Percentiles rank a stretch among this genome's conserved stretches.
These are phyloP conservation scores for Dryadomyces quercus-mongolicae DNA, from an alignment of 2,329 filamentous ascomycete species.

Conservation along the genomic window DNA sequence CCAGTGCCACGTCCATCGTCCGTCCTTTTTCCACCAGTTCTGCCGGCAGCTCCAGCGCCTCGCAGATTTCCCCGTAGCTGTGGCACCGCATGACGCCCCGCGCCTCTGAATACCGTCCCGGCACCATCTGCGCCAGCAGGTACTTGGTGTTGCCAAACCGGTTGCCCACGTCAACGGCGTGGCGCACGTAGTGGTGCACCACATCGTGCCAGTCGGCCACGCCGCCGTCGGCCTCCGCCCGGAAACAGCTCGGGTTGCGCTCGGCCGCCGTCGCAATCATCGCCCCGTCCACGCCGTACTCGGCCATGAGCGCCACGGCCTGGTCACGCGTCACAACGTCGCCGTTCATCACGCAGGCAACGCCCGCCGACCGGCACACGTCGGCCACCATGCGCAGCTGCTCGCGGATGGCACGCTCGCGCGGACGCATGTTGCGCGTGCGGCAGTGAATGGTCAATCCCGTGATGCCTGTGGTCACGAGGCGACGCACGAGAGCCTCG, in stretches of 20 bases:
- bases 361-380: constrained; percentile 71
- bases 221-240: constrained; percentile 55
- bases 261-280: constrained; percentile 97
- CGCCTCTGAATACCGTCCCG: constrained; percentile 59
- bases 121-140: constrained; percentile 72
- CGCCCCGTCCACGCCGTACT: constrained; percentile 81
- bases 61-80: constrained; percentile 59
- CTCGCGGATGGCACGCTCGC: constrained; percentile 74
- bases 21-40: constrained; percentile 47
- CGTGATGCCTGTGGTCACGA: constrained; percentile 81
- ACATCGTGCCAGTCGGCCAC: constrained; percentile 64
- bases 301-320: constrained; percentile 55
- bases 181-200: constrained; percentile 61
- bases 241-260: constrained; percentile 82
- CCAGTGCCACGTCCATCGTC: constrained; percentile 51
- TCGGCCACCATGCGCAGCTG: constrained; percentile 75
- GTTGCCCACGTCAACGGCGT: constrained; percentile 68
- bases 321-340: constrained; percentile 70
- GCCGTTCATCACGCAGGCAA: constrained; percentile 92
- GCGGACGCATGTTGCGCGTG: constrained; percentile 87
- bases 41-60: constrained; percentile 46
- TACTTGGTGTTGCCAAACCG: constrained; percentile 90
- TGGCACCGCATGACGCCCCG: constrained; percentile 50
- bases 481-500: constrained; percentile 59
- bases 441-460: constrained; percentile 91